Conservation (phyloP, 169 alveolate species). For the Cryptosporidium sp. region DNA sequence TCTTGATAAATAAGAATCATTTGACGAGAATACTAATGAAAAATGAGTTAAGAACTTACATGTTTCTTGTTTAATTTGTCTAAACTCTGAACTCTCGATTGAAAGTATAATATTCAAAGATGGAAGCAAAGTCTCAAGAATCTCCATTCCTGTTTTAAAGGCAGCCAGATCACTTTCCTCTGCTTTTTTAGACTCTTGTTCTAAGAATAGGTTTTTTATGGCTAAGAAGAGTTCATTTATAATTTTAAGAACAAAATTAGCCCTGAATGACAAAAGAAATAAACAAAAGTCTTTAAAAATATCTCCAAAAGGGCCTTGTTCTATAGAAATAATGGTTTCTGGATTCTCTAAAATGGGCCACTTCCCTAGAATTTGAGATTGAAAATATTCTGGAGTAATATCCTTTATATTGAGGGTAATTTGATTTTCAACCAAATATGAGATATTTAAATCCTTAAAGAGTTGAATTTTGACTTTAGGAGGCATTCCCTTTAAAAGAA, state of each 20-base stretch:
- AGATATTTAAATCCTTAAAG: slow-evolving; percentile 42
- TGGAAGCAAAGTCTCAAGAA: slow-evolving; percentile 47
- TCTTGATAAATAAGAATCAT: slow-evolving; percentile 11
- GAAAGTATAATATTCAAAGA: slow-evolving; percentile 13
- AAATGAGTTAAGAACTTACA: slow-evolving; percentile 23
- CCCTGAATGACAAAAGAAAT: slow-evolving; percentile 25
- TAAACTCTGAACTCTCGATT: slow-evolving; percentile 4
- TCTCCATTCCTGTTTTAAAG: slow-evolving; percentile 19
- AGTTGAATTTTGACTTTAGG: slow-evolving; percentile 42
- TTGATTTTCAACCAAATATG: slow-evolving; percentile 22
- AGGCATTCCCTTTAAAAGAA: slow-evolving; percentile 57
- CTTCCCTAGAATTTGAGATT: neutral
- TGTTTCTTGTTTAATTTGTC: slow-evolving; percentile 20
- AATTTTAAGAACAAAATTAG: slow-evolving; percentile 22
- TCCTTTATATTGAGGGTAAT: slow-evolving; percentile 22
- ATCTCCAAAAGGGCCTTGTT: slow-evolving; percentile 50
- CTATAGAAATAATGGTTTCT: slow-evolving; percentile 33
- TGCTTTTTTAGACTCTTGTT: neutral
- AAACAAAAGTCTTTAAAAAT: slow-evolving; percentile 27
- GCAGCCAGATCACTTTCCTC: slow-evolving; percentile 4
- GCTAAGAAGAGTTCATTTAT: slow-evolving; percentile 31
- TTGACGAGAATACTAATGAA: neutral
- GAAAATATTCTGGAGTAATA: slow-evolving; percentile 24
- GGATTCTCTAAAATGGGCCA: slow-evolving; percentile 49
- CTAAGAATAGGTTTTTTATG: slow-evolving; percentile 7